Conservation (phyloP, 805 yeast species). For the Pichia scutulata region DNA sequence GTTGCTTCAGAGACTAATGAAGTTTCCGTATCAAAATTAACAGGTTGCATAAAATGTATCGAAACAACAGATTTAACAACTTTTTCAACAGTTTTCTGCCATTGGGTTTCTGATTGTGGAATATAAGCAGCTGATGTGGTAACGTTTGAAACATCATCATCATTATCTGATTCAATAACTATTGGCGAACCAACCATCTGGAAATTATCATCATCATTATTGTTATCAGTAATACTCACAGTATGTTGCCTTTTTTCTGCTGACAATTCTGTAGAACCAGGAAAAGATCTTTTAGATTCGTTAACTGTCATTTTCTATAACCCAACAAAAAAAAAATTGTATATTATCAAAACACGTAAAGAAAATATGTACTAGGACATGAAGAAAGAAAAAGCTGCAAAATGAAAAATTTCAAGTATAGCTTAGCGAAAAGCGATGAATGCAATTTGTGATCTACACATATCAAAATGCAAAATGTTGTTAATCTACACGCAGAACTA, state of each 20-base stretch:
- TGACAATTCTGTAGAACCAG: not conserved
- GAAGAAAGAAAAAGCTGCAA: not conserved
- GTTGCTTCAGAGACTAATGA: constrained; percentile 87
- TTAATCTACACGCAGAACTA: not conserved
- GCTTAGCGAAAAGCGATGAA: not conserved
- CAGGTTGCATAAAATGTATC: constrained; percentile 81
- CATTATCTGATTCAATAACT: not conserved
- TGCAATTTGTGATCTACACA: not conserved
- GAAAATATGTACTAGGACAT: not conserved
- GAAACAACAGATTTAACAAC: constrained; percentile 86
- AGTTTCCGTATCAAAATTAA: constrained; percentile 77
- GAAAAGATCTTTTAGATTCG: not conserved
- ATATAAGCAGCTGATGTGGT: constrained; percentile 7
- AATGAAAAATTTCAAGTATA: not conserved
- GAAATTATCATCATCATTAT: not conserved
- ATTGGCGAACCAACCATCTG: not conserved
- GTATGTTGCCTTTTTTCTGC: not conserved
- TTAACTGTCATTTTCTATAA: not conserved
- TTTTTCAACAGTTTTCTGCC: constrained; percentile 76
- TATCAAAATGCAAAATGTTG: too few species aligned
- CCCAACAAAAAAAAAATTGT: not conserved
- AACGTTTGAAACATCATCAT: not conserved
- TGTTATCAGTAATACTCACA: not conserved
- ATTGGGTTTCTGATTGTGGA: constrained; percentile 30
- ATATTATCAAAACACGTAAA: not conserved